Evolutionary conservation across 805 yeast genomes (phyloP).

Genomic region (Zygosaccharomyces bailii): DNA sequence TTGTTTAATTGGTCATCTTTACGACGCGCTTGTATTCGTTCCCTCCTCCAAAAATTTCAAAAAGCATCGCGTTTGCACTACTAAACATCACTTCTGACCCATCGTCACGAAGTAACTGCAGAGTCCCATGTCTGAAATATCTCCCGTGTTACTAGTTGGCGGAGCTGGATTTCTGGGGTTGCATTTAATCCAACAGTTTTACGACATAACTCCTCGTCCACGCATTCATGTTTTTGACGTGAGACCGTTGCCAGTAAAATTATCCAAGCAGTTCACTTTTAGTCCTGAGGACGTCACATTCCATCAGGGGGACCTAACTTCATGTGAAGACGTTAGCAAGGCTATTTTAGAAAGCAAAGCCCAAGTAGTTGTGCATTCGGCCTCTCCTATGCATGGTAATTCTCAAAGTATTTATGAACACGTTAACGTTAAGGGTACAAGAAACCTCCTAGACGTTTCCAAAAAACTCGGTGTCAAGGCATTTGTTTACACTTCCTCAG

Average conservation of each 20-base stretch:
- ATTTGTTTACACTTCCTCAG: constrained; percentile 91
- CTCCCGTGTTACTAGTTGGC: constrained; percentile 75
- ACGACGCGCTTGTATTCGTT: background rate
- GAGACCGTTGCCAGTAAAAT: constrained; percentile 73
- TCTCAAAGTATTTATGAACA: constrained; percentile 77
- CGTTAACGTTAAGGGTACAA: constrained; percentile 89
- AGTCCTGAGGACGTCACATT: constrained; percentile 53
- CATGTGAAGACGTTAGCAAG: constrained; percentile 56
- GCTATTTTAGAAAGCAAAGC: constrained; percentile 63
- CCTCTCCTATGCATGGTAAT: constrained; percentile 92
- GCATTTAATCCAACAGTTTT: constrained; percentile 84
- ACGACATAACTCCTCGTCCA: constrained; percentile 60
- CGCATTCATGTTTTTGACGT: constrained; percentile 84
- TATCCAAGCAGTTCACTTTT: constrained; percentile 74
- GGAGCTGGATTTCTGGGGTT: constrained; percentile 95
- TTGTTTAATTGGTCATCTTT: too few relatives aligned
- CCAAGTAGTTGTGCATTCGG: constrained; percentile 85
- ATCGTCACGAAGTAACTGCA: background rate
- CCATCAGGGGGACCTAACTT: constrained; percentile 82
- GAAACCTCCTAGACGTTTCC: constrained; percentile 64
- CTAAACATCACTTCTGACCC: background rate
- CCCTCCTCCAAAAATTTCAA: background rate
- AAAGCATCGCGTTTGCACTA: background rate
- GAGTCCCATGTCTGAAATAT: constrained; percentile 18
- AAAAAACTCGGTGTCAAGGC: constrained; percentile 50